phyloP scores from a whole-genome alignment of 192 early-diverging fungal genomes.

The Backusella westeae region DNA sequence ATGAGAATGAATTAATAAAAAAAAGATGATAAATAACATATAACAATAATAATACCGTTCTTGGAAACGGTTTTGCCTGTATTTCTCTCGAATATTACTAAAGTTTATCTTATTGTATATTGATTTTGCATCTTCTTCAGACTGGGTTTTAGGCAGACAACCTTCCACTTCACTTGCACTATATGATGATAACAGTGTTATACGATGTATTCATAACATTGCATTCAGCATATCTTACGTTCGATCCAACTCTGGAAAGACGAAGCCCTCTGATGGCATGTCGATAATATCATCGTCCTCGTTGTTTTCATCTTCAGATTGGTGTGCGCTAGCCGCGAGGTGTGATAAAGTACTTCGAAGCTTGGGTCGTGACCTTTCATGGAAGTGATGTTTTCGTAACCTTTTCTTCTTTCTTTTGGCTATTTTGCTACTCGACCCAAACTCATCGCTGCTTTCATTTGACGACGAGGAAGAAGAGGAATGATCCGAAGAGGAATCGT shows the following conservation, averaged over 20 bases:
- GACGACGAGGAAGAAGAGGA: not conserved
- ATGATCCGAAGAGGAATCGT: not conserved
- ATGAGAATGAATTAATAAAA: not conserved
- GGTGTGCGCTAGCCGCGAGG: not conserved
- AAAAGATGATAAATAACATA: not conserved
- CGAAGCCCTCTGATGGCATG: not conserved
- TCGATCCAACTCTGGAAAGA: constrained; percentile 17
- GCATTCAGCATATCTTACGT: constrained; percentile 2
- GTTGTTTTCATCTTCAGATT: constrained; percentile 6
- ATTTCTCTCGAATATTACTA: constrained; percentile 31
- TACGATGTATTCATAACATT: not conserved
- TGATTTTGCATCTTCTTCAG: not conserved
- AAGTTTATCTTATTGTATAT: constrained; percentile 23
- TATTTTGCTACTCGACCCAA: not conserved
- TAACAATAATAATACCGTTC: constrained; percentile 14
- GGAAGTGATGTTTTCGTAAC: constrained; percentile 15
- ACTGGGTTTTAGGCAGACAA: not conserved
- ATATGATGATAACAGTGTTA: not conserved
- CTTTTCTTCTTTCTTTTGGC: constrained; percentile 21
- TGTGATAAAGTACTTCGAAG: constrained; percentile 16
- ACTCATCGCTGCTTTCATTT: constrained; percentile 11
- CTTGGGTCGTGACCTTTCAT: constrained; percentile 1
- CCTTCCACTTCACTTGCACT: constrained; percentile 31
- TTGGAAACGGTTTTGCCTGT: constrained; percentile 20
- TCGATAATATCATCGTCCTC: constrained; percentile 10